A percentile compares a stretch with the other conserved stretches of the same genome.
Conservation (phyloP, 495 filamentous ascomycete genomes). For the Lindgomyces ingoldianus region DNA sequence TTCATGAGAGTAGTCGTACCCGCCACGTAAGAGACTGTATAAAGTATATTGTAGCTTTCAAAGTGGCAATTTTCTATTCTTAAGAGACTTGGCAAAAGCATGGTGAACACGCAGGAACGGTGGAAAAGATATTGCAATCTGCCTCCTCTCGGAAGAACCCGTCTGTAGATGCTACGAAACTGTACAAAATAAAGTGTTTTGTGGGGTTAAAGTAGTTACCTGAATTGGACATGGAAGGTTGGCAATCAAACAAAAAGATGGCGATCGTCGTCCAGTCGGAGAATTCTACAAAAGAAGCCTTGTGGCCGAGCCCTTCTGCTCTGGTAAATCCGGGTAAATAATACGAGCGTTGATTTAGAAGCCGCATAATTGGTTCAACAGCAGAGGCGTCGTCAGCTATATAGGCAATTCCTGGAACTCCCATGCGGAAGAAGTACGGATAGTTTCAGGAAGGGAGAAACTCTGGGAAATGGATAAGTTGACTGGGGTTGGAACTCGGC, state of each 20-base stretch:
- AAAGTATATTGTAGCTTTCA: not conserved
- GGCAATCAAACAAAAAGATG: not conserved
- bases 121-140: not conserved
- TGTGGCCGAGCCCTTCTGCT: not conserved
- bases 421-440: too few relatives aligned
- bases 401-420: not conserved
- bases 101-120: not conserved
- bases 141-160: not conserved
- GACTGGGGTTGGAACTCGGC: too few relatives aligned
- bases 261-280: not conserved
- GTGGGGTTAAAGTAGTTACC: not conserved
- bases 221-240: not conserved
- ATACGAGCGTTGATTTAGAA: not conserved
- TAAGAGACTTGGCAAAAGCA: not conserved
- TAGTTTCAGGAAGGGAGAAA: too few relatives aligned
- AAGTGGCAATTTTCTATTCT: not conserved
- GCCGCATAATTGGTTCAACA: not conserved
- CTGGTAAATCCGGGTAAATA: not conserved
- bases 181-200: not conserved
- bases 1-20: not conserved
- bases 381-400: not conserved
- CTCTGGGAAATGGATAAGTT: too few relatives aligned
- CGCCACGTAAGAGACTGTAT: conserved; percentile 7
- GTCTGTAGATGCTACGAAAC: not conserved
- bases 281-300: not conserved